Evolutionary conservation across 1,139 yeast genomes (phyloP), one percentile per base, ranked within the genome.

Genomic region (Scheffersomyces parashehatae): DNA sequence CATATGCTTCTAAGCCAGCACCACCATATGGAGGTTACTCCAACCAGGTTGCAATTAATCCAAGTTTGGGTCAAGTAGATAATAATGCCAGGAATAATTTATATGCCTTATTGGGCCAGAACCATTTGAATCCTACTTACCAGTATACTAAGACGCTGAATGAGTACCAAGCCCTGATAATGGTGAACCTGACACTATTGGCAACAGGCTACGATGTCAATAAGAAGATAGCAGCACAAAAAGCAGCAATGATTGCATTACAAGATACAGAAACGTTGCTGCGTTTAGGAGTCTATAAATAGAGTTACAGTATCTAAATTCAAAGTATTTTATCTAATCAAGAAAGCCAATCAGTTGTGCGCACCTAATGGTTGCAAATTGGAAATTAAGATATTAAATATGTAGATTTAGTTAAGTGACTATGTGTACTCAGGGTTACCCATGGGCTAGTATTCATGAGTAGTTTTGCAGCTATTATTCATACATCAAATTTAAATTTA

Each of bases 141-240:
- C 51, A 51, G 35, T 52, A 47, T 43, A 48, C 49, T 9, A 50
- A 53, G 29, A 47, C 50, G 2, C 59, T 58, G 2, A 51, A 48
- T 34, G 62, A 59, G 12, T 57, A 54, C 48, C 62, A 56, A 38
- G 60, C 59, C 11, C 49, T 56, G 29, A 60, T 65, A 8, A 47
- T 44, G 15, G 64, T 64, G 31, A 44, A 44, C 15, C 15, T 14
- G 10, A 43, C 58, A 10, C 52, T 63, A 3, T 54, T 71, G 20
- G 76, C 75, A 2, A 56, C 56, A 12, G 72, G 73, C 4, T 53
- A 56, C 36, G 72, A 68, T 46, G 40, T 49, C 3, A 63, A 56
- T 40, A 66, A 67, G 49, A 60, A 62, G 42, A 47, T 55, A 11
- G 71, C 74, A 26, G 56, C 61, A 13, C 66, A 60, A 33, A 60